These are phyloP conservation scores for Skeletonema marinoi DNA, from an alignment of 108 stramenopile genomes.

Conservation along the genomic window DNA sequence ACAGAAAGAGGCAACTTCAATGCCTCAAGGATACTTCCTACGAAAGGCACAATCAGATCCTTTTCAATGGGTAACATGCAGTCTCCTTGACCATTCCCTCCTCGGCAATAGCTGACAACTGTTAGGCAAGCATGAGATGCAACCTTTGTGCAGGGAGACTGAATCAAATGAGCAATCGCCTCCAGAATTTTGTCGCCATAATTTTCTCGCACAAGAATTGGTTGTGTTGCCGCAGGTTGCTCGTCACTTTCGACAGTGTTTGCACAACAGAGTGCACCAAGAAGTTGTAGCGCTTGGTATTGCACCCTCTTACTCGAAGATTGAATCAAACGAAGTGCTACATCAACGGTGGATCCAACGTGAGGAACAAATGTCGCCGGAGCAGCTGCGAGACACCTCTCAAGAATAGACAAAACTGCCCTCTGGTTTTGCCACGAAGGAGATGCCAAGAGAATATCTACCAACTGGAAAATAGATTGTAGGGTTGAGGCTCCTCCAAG, in stretches of 20 bases:
- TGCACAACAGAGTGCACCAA: constrained; percentile 58
- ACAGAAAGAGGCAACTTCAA: constrained; percentile 64
- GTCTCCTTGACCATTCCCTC: constrained; percentile 30
- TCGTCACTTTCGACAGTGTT: constrained; percentile 36
- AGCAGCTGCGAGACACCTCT: constrained; percentile 57
- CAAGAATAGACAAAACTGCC: constrained; percentile 63
- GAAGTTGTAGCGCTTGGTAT: constrained; percentile 69
- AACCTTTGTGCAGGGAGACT: constrained; percentile 61
- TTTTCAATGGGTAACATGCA: constrained; percentile 42
- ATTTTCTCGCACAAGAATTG: constrained; percentile 29
- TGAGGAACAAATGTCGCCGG: constrained; percentile 64
- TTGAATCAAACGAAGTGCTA: constrained; percentile 44
- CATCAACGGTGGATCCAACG: constrained; percentile 55
- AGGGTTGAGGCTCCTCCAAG: constrained; percentile 56
- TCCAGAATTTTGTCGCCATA: constrained; percentile 44
- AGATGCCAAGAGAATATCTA: constrained; percentile 45
- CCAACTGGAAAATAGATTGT: constrained; percentile 50
- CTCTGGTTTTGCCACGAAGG: constrained; percentile 42
- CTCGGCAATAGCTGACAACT: constrained; percentile 71
- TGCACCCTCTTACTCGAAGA: constrained; percentile 52
- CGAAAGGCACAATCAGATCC: constrained; percentile 46
- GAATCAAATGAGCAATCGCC: constrained; percentile 30
- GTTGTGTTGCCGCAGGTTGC: constrained; percentile 2
- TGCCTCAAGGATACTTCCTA: constrained; percentile 53
- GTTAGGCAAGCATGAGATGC: constrained; percentile 61